Percentiles rank a stretch among this genome's conserved stretches.
phyloP scores from a whole-genome alignment of 2,329 filamentous ascomycete species.

The Didymosphaeria variabile region DNA sequence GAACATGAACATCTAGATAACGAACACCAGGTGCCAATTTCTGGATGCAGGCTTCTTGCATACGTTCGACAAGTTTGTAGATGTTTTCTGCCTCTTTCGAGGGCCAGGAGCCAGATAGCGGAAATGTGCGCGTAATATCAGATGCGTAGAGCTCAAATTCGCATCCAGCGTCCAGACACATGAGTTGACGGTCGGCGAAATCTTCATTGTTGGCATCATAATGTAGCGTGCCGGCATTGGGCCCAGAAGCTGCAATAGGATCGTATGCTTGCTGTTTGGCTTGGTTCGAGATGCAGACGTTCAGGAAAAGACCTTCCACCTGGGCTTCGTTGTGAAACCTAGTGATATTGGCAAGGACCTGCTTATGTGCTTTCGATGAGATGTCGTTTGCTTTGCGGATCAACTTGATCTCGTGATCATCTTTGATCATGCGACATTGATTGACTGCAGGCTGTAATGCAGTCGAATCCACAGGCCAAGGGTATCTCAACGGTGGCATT shows the following conservation, averaged over 20 bases:
- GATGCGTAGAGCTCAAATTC: slow-evolving; percentile 88
- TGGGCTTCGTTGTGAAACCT: slow-evolving; percentile 79
- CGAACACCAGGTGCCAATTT: slow-evolving; percentile 73
- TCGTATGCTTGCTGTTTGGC: slow-evolving; percentile 84
- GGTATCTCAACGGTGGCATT: slow-evolving; percentile 22
- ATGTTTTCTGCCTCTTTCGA: slow-evolving; percentile 74
- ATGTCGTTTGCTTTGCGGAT: slow-evolving; percentile 84
- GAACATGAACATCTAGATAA: slow-evolving; percentile 76
- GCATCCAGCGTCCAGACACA: slow-evolving; percentile 87
- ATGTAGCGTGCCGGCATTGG: slow-evolving; percentile 86
- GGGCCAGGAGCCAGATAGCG: slow-evolving; percentile 74
- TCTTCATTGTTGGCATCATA: slow-evolving; percentile 82
- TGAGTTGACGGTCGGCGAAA: slow-evolving; percentile 73
- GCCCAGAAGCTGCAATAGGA: slow-evolving; percentile 84
- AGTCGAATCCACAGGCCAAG: slow-evolving; percentile 34
- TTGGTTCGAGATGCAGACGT: slow-evolving; percentile 75
- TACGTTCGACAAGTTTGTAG: slow-evolving; percentile 79
- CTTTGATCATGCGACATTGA: slow-evolving; percentile 81
- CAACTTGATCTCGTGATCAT: slow-evolving; percentile 80
- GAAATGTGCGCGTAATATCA: slow-evolving; percentile 89
- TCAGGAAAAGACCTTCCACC: slow-evolving; percentile 79
- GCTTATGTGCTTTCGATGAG: slow-evolving; percentile 78
- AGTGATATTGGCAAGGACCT: slow-evolving; percentile 71
- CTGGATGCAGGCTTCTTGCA: slow-evolving; percentile 80
- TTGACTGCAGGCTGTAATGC: slow-evolving; percentile 77